Evolutionary conservation across 768 basidiomycete species (phyloP).

Genomic region (Panaeolus papilionaceus): DNA sequence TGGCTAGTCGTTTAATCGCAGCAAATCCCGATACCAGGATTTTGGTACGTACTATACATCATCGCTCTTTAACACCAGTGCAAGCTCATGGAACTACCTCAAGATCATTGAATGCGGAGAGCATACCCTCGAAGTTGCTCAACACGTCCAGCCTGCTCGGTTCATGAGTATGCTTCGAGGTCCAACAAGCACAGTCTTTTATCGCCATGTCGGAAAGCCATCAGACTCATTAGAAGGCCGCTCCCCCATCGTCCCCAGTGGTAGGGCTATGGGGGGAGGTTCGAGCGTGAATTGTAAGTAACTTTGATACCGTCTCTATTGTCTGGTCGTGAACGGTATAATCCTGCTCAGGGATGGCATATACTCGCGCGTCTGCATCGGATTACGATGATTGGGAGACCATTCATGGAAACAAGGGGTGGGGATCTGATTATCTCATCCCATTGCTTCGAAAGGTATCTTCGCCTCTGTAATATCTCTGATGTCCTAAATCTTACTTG

Average conservation of each 20-base stretch:
- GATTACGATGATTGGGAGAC: constrained; percentile 72
- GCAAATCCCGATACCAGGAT: constrained; percentile 62
- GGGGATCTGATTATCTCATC: constrained; percentile 62
- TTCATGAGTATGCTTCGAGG: constrained; percentile 47
- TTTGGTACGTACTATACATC: constrained; percentile 39
- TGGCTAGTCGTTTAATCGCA: constrained; percentile 58
- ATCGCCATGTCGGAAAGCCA: constrained; percentile 44
- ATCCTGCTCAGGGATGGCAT: constrained; percentile 52
- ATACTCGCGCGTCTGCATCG: constrained; percentile 62
- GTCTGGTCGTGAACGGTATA: constrained; percentile 36
- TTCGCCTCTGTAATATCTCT: background rate
- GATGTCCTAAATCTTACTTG: constrained; percentile 54
- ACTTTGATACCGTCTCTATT: constrained; percentile 18
- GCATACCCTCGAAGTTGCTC: constrained; percentile 49
- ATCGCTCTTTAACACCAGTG: constrained; percentile 35
- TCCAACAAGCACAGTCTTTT: constrained; percentile 54
- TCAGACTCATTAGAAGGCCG: constrained; percentile 53
- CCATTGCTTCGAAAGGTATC: constrained; percentile 64
- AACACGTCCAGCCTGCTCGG: constrained; percentile 60
- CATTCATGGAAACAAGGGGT: constrained; percentile 58
- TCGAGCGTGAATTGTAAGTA: constrained; percentile 64
- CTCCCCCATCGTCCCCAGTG: constrained; percentile 46
- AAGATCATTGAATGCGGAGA: constrained; percentile 63
- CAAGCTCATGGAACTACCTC: constrained; percentile 44
- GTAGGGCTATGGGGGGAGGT: constrained; percentile 65